Base-by-base conservation (phyloP, 495 filamentous ascomycete species). In the Annulohypoxylon bovei region DNA sequence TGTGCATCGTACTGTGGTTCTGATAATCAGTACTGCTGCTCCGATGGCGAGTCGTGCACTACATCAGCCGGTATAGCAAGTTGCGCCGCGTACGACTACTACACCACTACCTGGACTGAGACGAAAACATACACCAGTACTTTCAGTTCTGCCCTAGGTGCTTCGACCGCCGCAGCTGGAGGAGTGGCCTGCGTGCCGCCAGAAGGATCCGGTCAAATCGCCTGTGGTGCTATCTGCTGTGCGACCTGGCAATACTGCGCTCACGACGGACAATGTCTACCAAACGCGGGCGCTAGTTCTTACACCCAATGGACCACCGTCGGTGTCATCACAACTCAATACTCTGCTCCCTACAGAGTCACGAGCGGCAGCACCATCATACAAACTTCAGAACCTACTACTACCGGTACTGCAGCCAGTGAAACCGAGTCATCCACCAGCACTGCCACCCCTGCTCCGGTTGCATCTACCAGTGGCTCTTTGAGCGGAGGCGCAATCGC, bases 401-500 rank as follows among this genome's bases (percentile, higher is more conserved):
- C 85, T 32, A 79, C 82, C 77, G 79, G 86, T 74, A 77, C 80
- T 49, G 59, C 62, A 58, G 70, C 78, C 30, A 75, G 62, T 54
- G 70, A 81, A 71, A 59, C 77, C 77, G 52, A 79, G 79, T 66
- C 89, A 83, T 58, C 83, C n/a, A 70, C 69, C n/a, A 70, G 79
- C 18, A 80, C 82, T 4, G 75, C 81, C 0, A 71, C 81, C 58
- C 77, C 83, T 71, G 83, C 74, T 18, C 76, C 75, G 9, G 73
- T 68, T 39, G 78, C 58, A 62, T 67, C 59, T 52, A 83, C 75
- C 35, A 76, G 83, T 62, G 81, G 84, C 54, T 86, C 87, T 47
- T 82, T 97, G 49, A 93, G 90, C 74, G 88, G 87, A 53, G 94
- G 94, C 63, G 94, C 93, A 23, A 97, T 97, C 72, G 94, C 94